Percentiles rank a stretch among this genome's conserved stretches.
Conservation (phyloP, 352 stramenopile species). For the Globisporangium cederbergense region DNA sequence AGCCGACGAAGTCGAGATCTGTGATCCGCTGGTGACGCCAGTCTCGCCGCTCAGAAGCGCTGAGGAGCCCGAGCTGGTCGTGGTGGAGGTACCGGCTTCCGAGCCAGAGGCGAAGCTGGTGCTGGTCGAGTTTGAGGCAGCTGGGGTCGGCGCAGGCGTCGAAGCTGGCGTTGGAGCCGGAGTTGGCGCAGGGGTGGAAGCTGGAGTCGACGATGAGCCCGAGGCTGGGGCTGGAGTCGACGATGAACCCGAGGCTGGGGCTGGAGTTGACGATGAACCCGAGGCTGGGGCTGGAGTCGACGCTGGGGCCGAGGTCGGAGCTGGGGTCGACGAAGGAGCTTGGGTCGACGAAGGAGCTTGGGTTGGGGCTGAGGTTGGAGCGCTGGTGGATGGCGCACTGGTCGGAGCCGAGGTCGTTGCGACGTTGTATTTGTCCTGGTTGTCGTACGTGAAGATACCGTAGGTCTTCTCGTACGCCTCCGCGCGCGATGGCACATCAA, state of each 20-base stretch:
- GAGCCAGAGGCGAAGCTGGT: slow-evolving; percentile 1
- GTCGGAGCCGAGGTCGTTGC: background rate
- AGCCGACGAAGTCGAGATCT: background rate
- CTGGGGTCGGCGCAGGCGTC: slow-evolving; percentile 7
- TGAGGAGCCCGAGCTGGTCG: background rate
- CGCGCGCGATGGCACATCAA: slow-evolving; percentile 43
- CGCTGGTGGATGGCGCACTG: background rate
- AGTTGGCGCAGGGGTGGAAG: slow-evolving; percentile 11
- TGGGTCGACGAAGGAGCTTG: background rate
- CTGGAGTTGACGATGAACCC: background rate
- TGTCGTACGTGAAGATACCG: slow-evolving; percentile 41
- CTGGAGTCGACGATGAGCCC: slow-evolving; percentile 1
- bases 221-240: background rate
- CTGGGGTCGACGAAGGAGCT: background rate
- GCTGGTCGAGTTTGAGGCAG: slow-evolving; percentile 1
- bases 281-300: background rate
- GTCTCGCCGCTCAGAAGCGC: background rate
- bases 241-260: background rate
- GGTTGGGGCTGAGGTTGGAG: slow-evolving; percentile 2
- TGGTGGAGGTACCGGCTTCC: background rate
- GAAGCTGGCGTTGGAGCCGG: slow-evolving; percentile 1
- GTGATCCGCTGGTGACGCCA: background rate
- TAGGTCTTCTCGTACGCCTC: slow-evolving; percentile 45
- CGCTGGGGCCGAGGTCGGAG: slow-evolving; percentile 3
- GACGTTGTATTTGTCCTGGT: slow-evolving; percentile 50